Evolutionary conservation across 495 filamentous ascomycete species (phyloP), one percentile per base, ranked within the genome.

Genomic region (Aspergillus conjunctus): DNA sequence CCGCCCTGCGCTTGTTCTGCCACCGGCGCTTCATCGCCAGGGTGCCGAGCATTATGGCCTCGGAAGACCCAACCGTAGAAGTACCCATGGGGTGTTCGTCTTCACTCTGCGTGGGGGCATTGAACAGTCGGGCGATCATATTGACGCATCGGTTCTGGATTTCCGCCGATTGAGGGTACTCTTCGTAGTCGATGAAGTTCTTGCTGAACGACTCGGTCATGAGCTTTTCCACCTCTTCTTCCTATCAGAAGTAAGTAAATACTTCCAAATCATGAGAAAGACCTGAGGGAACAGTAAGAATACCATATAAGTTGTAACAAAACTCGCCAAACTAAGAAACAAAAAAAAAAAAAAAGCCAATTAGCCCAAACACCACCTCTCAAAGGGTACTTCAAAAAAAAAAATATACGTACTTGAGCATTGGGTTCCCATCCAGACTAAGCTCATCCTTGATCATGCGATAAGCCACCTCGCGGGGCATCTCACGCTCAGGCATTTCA

Each of bases 1-100:
- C 89, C 39, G 87, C 90, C 66, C 87, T 82, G 65, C 91, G 88
- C 78, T 85, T 86, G 73, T 94, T 92, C 78, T 91, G 87, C 92
- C 92, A 97, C 64, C 88, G 86, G 80, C 88, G 93, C 87, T 97
- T 97, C 92, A 97, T 96, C 55, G 92, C 91, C 26, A 97, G 81
- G 3, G 91, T 90, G 51, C 79, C 91, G 18, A 96, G 85, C 90
- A 95, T 95, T 72, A 95, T 93, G 61, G 91, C 92, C 72, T 95
- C 91, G 37, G 90, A 93, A 64, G 85, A 90, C 37, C 92, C 91
- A 62, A 97, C 87, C 50, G 90, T 93, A 7, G 87, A 91, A 2
- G 92, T 96, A 37, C 92, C 92, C 73, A 97, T 84, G 60, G 90
- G 83, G 60, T 65, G 70, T 0, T 77, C 73, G 26, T 77, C 71